Evolutionary conservation across 2,329 filamentous ascomycete species (phyloP).

Genomic region (Trichoderma atroviride): DNA sequence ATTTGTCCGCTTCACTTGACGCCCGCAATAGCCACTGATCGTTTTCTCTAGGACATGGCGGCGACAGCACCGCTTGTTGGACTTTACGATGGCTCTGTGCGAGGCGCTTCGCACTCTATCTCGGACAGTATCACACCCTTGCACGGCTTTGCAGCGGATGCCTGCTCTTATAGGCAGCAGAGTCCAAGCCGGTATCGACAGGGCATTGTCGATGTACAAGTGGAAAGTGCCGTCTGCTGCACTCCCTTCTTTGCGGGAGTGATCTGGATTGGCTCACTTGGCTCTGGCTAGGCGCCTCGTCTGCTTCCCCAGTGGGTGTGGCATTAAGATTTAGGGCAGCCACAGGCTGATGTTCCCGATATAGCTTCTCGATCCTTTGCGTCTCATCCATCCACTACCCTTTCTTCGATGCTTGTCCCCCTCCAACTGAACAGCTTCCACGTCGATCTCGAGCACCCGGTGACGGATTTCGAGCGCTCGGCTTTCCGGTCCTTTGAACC

Average conservation of each 20-base stretch:
- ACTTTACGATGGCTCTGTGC: neutral
- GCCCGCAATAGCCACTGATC: constrained; percentile 13
- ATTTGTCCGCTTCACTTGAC: constrained; percentile 23
- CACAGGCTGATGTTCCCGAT: constrained; percentile 15
- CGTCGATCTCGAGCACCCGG: neutral
- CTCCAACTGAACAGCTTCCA: neutral
- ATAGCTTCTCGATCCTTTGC: constrained; percentile 18
- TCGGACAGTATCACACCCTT: neutral
- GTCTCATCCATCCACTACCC: constrained; percentile 15
- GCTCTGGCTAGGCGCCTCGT: neutral
- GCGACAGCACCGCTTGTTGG: neutral
- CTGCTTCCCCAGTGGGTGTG: neutral
- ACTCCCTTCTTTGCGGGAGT: neutral
- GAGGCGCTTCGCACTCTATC: neutral
- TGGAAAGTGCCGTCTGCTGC: neutral
- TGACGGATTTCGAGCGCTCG: neutral
- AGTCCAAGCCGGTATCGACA: neutral
- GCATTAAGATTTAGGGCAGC: neutral
- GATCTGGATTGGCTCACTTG: constrained; percentile 13
- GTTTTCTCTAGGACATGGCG: neutral
- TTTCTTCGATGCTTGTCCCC: neutral
- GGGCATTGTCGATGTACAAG: neutral
- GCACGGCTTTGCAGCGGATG: neutral
- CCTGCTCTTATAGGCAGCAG: neutral
- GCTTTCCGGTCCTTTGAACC: neutral